Percentiles rank a stretch among this genome's conserved stretches.
Conservation (phyloP, 306 rosid genomes). For the Vicia sativa region DNA sequence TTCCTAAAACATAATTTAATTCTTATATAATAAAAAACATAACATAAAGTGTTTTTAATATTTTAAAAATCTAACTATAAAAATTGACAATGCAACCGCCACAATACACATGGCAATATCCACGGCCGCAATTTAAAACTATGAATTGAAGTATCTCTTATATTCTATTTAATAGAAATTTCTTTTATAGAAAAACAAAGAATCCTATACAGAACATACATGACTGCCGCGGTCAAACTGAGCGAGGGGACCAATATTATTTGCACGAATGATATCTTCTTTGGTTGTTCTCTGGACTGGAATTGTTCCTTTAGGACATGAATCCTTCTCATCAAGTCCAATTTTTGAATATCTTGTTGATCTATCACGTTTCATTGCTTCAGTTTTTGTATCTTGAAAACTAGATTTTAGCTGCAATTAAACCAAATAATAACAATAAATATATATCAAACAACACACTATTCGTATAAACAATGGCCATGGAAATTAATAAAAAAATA, state of each 20-base stretch:
- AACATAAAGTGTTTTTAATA: no score
- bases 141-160: no score
- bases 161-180: no score
- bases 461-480: not conserved
- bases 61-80: no score
- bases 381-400: not conserved
- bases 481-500: not conserved
- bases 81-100: no score
- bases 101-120: no score
- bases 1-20: no score
- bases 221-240: not conserved
- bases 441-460: not conserved
- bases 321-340: not conserved
- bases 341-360: not conserved
- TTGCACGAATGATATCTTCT: slow-evolving; percentile 24
- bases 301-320: slow-evolving; percentile 20
- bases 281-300: slow-evolving; percentile 14
- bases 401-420: slow-evolving; percentile 10
- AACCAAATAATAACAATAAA: not conserved
- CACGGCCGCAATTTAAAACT: no score
- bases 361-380: not conserved
- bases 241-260: not conserved
- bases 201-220: not conserved
- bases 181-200: not conserved
- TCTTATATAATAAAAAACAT: no score